These are phyloP conservation scores for Austroboletus eburneus DNA, from an alignment of 768 basidiomycete species.

Conservation along the genomic window DNA sequence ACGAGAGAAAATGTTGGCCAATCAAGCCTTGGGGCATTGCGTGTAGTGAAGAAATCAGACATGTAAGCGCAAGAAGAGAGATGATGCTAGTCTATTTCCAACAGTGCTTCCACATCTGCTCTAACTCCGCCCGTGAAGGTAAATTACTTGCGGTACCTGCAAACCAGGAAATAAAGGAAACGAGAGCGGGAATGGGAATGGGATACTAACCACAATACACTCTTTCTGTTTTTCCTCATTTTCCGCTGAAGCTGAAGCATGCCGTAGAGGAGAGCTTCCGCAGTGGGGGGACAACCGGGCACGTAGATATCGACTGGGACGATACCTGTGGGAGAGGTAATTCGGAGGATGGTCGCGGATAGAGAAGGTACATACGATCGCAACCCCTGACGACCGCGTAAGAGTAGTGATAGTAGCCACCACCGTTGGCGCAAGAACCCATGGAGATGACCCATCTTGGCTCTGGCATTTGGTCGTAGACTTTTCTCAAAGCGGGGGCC, in stretches of 20 bases:
- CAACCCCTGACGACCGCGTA: constrained; percentile 99
- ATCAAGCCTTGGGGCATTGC: background rate
- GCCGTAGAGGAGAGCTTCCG: constrained; percentile 95
- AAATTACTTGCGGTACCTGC: constrained; percentile 27
- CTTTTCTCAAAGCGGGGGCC: constrained; percentile 96
- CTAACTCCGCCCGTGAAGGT: background rate
- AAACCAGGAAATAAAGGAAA: background rate
- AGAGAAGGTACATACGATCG: constrained; percentile 64
- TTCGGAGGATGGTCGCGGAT: constrained; percentile 9
- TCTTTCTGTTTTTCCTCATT: constrained; percentile 86
- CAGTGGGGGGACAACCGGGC: constrained; percentile 90
- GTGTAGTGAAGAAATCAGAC: constrained; percentile 3
- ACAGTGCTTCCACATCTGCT: constrained; percentile 6
- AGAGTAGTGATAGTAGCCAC: constrained; percentile 96
- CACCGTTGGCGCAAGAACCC: constrained; percentile 99
- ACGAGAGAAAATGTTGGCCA: background rate
- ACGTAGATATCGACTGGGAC: constrained; percentile 99
- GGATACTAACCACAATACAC: constrained; percentile 70
- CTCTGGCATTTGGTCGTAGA: constrained; percentile 98
- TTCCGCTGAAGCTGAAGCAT: constrained; percentile 97
- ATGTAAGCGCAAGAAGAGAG: constrained; percentile 17
- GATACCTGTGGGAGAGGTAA: constrained; percentile 53
- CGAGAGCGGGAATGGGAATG: too few species aligned
- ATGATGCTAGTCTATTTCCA: constrained; percentile 23
- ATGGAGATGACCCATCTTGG: constrained; percentile 99